Base-by-base conservation (phyloP, 2,329 filamentous ascomycete genomes). In the Alternaria triticina region DNA sequence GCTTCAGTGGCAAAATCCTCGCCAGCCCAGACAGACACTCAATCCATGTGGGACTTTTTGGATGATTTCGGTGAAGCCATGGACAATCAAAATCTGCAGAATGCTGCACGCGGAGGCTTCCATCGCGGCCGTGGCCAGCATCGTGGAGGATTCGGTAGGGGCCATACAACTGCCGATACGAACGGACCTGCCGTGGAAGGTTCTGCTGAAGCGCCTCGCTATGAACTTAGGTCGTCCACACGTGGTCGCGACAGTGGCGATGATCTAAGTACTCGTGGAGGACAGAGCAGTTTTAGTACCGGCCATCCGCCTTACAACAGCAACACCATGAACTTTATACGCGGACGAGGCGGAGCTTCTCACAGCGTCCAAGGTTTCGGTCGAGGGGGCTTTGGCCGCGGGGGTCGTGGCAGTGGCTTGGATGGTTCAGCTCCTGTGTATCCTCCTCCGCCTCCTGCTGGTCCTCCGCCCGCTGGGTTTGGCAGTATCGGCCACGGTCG, bases 171-270 rank as follows among this genome's bases (percentile, higher is more conserved):
- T 12, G 7, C 43, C 22, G n/a, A 17, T 40, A 40, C n/a, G 20
- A 33, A 33, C 17, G 54, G 20, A 44, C 27, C 23, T 25, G 2
- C 23, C 17, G 9, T 47, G 10, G 49, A 33, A 27, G 33, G 13
- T 8, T 25, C 49, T 33, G n/a, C 44, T 8, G 28, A 22, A 2
- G 36, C 57, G 1, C 43, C 20, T 20, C 55, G 61, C 28, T 64
- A 63, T 44, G 58, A 59, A 8, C 54, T 58, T 11, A 57, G 57
- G n/a, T 61, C 54, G 3, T 43, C 61, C 7, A 54, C 61, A 10
- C 54, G 57, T 47, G 57, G 50, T 13, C 60, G 61, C 13, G 54
- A 57, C 6, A 8, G 40, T 0, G 25, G 36, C 30, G n/a, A 13
- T 47, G 45, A 40, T 27, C 3, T 33, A 7, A 50, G 44, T 43